Conservation (phyloP, 2,329 filamentous ascomycete species). For the Pyricularia sp. region DNA sequence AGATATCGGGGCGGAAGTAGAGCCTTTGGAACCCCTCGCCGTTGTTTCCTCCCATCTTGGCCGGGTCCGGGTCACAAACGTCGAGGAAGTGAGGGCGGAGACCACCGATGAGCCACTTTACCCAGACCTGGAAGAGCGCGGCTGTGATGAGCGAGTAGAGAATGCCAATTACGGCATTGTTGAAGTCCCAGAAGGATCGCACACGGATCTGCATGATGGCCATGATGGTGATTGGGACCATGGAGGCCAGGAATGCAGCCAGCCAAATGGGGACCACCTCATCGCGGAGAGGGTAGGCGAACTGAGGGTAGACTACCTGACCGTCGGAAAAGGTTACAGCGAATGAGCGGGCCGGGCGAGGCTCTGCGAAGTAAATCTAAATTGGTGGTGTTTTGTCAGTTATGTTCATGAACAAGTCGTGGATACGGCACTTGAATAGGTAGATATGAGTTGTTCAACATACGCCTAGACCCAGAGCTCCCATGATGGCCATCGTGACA, state of each 20-base stretch:
- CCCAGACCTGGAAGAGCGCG: conserved; percentile 67
- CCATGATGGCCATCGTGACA: conserved; percentile 56
- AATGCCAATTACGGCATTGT: conserved; percentile 62
- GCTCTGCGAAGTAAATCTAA: conserved; percentile 53
- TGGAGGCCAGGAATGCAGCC: conserved; percentile 53
- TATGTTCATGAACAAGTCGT: conserved; percentile 2
- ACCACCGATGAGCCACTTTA: conserved; percentile 68
- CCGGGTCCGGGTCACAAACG: conserved; percentile 54
- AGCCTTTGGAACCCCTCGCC: conserved; percentile 38
- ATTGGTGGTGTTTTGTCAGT: not conserved
- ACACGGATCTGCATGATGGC: conserved; percentile 58
- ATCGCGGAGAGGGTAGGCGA: conserved; percentile 60
- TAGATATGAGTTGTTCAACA: conserved; percentile 14
- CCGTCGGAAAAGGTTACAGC: conserved; percentile 57
- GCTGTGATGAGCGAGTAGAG: conserved; percentile 61
- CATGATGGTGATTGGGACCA: conserved; percentile 57
- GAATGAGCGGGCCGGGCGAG: conserved; percentile 61
- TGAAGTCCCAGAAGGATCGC: conserved; percentile 59
- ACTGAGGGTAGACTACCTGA: conserved; percentile 60
- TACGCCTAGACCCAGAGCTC: conserved; percentile 58
- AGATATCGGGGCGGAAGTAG: conserved; percentile 62
- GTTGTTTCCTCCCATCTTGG: conserved; percentile 28
- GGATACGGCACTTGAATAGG: not conserved
- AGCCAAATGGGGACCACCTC: conserved; percentile 65
- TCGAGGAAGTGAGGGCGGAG: conserved; percentile 63